Evolutionary conservation across 148 eudicot genomes (phyloP).

Genomic region (Rheum nobile): DNA sequence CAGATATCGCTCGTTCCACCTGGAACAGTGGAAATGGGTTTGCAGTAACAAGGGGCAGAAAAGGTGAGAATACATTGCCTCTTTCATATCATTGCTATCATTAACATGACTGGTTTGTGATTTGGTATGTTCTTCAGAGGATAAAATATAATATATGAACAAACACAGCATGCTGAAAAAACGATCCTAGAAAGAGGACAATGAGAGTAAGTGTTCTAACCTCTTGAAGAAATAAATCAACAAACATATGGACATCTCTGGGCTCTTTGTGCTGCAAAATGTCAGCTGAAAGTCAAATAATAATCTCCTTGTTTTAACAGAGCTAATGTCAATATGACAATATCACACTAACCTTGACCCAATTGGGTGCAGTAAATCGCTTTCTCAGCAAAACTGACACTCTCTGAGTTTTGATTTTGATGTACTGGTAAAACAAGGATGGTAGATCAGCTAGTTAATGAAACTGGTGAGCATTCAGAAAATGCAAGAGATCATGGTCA

Average conservation of each 20-base stretch:
- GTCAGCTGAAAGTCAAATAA: neutral
- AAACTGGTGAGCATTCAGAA: neutral
- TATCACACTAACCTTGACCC: constrained; percentile 73
- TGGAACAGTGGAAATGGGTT: constrained; percentile 16
- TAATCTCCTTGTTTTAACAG: neutral
- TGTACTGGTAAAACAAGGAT: constrained; percentile 44
- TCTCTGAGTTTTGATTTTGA: constrained; percentile 76
- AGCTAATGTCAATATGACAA: neutral
- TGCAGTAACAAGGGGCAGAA: too few species aligned
- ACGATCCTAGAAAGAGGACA: too few species aligned
- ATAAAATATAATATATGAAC: neutral
- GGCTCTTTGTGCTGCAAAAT: constrained; percentile 92
- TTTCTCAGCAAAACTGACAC: constrained; percentile 79
- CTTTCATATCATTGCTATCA: neutral
- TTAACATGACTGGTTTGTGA: neutral
- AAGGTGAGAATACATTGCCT: neutral
- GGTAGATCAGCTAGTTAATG: neutral
- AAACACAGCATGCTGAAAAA: too few species aligned
- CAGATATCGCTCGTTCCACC: constrained; percentile 51
- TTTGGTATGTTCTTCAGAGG: neutral
- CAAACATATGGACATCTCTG: constrained; percentile 99
- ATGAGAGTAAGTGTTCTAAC: constrained; percentile 12
- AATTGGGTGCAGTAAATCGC: constrained; percentile 85
- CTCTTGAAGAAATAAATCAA: constrained; percentile 92
- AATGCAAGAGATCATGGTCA: neutral